Evolutionary conservation across 1,139 yeast species (phyloP).

Genomic region (Diutina pseudorugosa): DNA sequence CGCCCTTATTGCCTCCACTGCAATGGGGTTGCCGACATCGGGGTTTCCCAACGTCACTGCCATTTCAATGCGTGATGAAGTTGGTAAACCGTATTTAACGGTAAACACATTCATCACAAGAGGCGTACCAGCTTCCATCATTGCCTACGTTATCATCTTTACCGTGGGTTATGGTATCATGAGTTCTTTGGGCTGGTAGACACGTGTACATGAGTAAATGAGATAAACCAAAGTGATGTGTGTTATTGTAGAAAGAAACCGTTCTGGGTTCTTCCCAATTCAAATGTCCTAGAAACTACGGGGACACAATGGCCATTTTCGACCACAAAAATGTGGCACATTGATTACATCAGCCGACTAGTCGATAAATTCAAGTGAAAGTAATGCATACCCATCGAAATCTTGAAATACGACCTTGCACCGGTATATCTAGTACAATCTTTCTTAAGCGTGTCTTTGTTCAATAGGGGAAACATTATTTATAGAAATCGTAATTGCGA

Average conservation of each 20-base stretch:
- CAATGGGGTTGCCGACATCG: conserved; percentile 94
- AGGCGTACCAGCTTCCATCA: conserved; percentile 77
- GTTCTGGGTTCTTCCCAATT: too few relatives aligned
- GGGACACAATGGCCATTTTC: too few relatives aligned
- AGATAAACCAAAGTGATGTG: too few relatives aligned
- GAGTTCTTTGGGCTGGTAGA: conserved; percentile 38
- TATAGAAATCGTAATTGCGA: neutral
- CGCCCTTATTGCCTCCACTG: conserved; percentile 77
- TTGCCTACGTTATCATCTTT: conserved; percentile 56
- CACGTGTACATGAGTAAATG: neutral
- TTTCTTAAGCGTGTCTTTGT: neutral
- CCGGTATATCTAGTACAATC: too few relatives aligned
- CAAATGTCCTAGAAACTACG: too few relatives aligned
- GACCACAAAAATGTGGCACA: too few relatives aligned
- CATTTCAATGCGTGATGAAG: conserved; percentile 79
- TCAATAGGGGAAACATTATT: neutral
- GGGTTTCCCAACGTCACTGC: conserved; percentile 98
- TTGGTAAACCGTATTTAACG: conserved; percentile 75
- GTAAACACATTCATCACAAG: conserved; percentile 75
- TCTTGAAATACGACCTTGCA: too few relatives aligned
- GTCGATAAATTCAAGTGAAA: too few relatives aligned
- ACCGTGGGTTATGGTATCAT: conserved; percentile 74
- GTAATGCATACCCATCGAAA: too few relatives aligned
- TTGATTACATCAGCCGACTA: too few relatives aligned
- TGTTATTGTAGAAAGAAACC: too few relatives aligned